phyloP scores from a whole-genome alignment of 495 filamentous ascomycete genomes.

The Penicillium bialowiezense region DNA sequence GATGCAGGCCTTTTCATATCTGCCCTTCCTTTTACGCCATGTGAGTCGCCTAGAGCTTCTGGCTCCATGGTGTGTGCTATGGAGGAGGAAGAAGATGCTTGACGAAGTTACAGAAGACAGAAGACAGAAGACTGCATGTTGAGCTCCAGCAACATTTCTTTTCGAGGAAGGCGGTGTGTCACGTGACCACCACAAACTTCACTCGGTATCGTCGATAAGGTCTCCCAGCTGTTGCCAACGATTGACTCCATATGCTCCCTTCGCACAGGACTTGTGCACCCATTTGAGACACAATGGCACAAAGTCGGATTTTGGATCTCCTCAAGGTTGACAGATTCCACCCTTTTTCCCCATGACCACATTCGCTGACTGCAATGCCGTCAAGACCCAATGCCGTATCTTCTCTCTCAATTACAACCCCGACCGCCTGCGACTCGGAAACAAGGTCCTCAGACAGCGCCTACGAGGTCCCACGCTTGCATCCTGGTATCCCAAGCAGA shows the following conservation, averaged over 20 bases:
- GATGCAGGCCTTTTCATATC: neutral
- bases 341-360: neutral
- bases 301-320: conserved; percentile 70
- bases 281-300: conserved; percentile 55
- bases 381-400: conserved; percentile 80
- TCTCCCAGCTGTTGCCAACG: neutral
- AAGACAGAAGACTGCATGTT: too few species aligned
- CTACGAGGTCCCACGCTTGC: conserved; percentile 73
- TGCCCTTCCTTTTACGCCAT: neutral
- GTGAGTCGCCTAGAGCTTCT: neutral
- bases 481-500: conserved; percentile 80
- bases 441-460: conserved; percentile 82
- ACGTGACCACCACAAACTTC: conserved; percentile 3
- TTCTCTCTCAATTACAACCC: conserved; percentile 93
- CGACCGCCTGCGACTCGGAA: conserved; percentile 71
- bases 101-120: too few species aligned
- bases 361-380: neutral
- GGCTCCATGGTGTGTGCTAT: too few species aligned
- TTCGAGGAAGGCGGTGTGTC: neutral
- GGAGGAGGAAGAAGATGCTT: too few species aligned
- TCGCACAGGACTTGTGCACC: neutral
- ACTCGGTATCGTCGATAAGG: neutral
- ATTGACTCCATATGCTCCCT: neutral
- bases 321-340: conserved; percentile 59
- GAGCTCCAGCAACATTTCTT: conserved; percentile 1